These are phyloP conservation scores for Eimeria mitis DNA, from an alignment of 169 alveolate species.

Conservation along the genomic window DNA sequence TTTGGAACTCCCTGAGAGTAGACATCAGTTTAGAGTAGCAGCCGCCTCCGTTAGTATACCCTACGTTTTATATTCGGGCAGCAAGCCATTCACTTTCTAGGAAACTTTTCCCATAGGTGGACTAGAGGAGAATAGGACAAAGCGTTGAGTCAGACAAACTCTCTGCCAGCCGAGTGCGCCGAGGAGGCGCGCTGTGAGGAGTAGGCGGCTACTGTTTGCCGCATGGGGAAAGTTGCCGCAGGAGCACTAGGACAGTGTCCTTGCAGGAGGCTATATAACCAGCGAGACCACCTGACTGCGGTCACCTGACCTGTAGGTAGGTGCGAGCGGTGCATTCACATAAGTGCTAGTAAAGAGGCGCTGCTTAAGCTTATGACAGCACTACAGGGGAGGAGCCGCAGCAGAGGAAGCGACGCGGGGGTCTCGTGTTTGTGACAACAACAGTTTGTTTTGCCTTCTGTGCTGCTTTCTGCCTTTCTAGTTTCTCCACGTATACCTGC, in stretches of 20 bases:
- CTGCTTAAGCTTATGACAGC: constrained; percentile 2
- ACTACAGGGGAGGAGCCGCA: constrained; percentile 45
- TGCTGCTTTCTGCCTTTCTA: neutral
- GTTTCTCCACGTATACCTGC: constrained; percentile 40
- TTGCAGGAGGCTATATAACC: neutral
- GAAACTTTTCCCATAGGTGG: neutral
- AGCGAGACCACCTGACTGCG: neutral
- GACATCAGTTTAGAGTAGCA: neutral
- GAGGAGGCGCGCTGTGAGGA: neutral
- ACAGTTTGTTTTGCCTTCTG: constrained; percentile 34
- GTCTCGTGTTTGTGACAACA: constrained; percentile 2
- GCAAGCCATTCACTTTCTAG: neutral
- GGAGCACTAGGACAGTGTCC: neutral
- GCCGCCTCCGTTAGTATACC: neutral
- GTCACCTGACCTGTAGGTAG: neutral
- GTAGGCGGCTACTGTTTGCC: neutral
- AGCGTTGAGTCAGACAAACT: neutral
- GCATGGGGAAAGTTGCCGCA: neutral
- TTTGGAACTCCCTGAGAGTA: neutral
- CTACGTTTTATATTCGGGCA: neutral
- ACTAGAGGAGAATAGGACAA: neutral
- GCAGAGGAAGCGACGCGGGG: constrained; percentile 63
- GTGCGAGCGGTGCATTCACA: neutral
- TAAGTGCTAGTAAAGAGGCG: neutral
- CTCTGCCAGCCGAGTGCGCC: neutral